Conservation (phyloP, 2,329 filamentous ascomycete genomes). For the Chlorencoelia australis region DNA sequence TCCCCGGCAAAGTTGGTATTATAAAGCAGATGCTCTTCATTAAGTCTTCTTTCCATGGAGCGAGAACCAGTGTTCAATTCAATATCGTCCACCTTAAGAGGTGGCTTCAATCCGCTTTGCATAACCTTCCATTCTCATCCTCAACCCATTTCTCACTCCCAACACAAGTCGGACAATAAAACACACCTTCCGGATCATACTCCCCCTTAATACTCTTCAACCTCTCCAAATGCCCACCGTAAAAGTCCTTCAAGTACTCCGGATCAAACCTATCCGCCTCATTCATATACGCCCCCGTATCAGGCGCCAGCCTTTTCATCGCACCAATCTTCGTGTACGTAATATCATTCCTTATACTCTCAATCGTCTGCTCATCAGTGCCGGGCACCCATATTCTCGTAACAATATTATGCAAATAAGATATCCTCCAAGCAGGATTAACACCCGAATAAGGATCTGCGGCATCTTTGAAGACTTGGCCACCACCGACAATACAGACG, state of each 20-base stretch:
- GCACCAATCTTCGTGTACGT: constrained; percentile 15
- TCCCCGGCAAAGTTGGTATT: no score
- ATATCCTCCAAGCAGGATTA: constrained; percentile 24
- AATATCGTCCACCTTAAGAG: no score
- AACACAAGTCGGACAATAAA: constrained; percentile 32
- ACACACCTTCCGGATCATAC: constrained; percentile 27
- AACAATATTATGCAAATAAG: constrained; percentile 14
- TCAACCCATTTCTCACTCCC: constrained; percentile 27
- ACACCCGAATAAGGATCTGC: constrained; percentile 21
- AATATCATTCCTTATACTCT: constrained; percentile 4
- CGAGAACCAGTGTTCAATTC: no score
- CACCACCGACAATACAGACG: constrained; percentile 24
- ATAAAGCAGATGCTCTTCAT: no score
- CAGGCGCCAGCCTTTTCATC: constrained; percentile 29
- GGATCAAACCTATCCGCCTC: constrained; percentile 31
- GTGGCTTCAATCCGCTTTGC: not conserved
- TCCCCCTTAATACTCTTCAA: constrained; percentile 28
- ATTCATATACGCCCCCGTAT: constrained; percentile 35
- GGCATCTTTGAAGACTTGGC: constrained; percentile 23
- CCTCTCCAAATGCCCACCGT: constrained; percentile 26
- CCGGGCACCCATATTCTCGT: constrained; percentile 5
- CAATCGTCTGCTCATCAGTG: not conserved
- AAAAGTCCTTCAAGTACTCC: constrained; percentile 27
- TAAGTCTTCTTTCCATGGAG: no score
- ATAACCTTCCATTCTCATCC: constrained; percentile 5